Conservation (phyloP, 306 rosid species). For the Gynostemma pentaphyllum region DNA sequence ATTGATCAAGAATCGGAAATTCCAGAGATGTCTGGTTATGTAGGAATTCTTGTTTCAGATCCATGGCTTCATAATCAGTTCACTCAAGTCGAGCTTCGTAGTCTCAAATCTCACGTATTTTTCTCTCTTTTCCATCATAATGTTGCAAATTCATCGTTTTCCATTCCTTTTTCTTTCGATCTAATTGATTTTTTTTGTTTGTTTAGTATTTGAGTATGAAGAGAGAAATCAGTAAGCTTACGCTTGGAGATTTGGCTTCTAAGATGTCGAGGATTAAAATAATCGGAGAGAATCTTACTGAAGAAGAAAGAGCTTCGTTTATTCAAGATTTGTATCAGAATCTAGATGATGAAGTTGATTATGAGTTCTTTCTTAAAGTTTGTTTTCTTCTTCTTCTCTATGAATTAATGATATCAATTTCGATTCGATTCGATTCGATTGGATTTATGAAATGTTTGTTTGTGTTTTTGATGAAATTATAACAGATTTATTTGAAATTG, state of each 20-base stretch:
- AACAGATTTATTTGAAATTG: constrained; percentile 69
- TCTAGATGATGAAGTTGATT: constrained; percentile 70
- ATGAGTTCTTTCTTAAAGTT: constrained; percentile 84
- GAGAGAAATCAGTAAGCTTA: constrained; percentile 68
- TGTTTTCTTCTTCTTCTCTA: constrained; percentile 4
- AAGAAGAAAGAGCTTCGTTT: constrained; percentile 73
- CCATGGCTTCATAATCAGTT: constrained; percentile 95
- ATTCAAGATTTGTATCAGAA: constrained; percentile 55
- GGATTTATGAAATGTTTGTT: no score
- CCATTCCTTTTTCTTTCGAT: constrained; percentile 7
- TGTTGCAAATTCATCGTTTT: no score
- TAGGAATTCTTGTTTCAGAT: constrained; percentile 97
- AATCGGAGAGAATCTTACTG: constrained; percentile 81
- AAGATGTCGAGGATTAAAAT: constrained; percentile 77
- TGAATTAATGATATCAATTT: no score
- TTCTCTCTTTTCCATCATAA: not conserved
- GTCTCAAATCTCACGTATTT: constrained; percentile 71
- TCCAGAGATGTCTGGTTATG: constrained; percentile 54
- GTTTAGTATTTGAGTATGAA: constrained; percentile 74
- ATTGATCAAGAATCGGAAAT: not conserved
- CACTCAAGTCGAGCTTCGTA: constrained; percentile 93
- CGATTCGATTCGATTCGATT: no score
- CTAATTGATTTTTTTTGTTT: constrained; percentile 15
- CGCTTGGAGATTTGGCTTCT: constrained; percentile 65
- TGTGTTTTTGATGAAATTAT: no score